These are phyloP conservation scores for Penicillium paradoxum DNA, from an alignment of 495 filamentous ascomycete genomes.

Conservation along the genomic window DNA sequence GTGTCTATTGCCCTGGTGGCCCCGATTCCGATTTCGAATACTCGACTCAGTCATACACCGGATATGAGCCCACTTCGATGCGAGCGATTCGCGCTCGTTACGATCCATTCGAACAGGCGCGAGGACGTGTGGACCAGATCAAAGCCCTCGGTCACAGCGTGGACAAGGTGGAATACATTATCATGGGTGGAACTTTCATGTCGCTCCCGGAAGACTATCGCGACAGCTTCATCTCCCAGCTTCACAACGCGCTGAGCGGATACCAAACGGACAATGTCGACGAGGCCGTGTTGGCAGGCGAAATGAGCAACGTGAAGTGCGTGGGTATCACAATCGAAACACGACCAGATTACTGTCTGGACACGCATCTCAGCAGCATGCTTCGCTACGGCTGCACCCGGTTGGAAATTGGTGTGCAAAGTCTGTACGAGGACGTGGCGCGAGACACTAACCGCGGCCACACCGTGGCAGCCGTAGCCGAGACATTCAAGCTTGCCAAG, in stretches of 20 bases:
- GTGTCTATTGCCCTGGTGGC: constrained; percentile 96
- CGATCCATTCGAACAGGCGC: constrained; percentile 95
- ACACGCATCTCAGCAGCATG: constrained; percentile 88
- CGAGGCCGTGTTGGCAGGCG: constrained; percentile 84
- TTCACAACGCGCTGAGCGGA: constrained; percentile 93
- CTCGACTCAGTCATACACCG: constrained; percentile 96
- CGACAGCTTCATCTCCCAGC: constrained; percentile 86
- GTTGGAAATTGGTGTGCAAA: constrained; percentile 92
- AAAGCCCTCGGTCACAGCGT: constrained; percentile 92
- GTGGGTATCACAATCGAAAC: constrained; percentile 99
- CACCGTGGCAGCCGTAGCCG: constrained; percentile 87
- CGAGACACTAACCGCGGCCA: constrained; percentile 96
- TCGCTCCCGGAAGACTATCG: constrained; percentile 83
- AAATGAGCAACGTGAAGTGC: constrained; percentile 94
- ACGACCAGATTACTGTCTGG: constrained; percentile 90
- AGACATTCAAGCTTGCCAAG: constrained; percentile 92
- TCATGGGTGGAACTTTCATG: constrained; percentile 99
- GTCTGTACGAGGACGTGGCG: constrained; percentile 96
- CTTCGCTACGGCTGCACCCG: constrained; percentile 94
- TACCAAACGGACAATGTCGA: constrained; percentile 90
- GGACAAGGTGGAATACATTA: constrained; percentile 99
- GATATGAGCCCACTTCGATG: constrained; percentile 98
- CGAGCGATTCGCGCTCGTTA: constrained; percentile 95
- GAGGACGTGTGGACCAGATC: constrained; percentile 93
- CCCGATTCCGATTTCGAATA: constrained; percentile 99